Evolutionary conservation across 1,284 basidiomycete genomes (phyloP).

Genomic region (Cryptococcus sp.): DNA sequence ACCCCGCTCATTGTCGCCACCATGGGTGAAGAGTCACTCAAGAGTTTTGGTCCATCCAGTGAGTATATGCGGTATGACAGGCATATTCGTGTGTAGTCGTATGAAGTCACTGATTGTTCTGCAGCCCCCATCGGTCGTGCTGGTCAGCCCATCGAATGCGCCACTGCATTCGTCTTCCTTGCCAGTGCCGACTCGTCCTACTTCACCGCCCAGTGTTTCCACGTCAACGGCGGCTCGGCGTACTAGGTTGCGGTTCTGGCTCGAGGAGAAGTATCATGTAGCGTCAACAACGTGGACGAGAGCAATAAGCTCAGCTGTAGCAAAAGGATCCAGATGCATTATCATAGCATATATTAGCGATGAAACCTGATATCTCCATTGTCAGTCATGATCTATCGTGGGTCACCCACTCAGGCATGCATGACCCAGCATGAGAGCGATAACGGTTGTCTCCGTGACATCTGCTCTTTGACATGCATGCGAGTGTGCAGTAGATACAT

Average conservation of each 20-base stretch:
- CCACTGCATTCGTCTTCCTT: conserved; percentile 61
- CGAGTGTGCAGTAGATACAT: no score
- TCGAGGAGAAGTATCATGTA: no score
- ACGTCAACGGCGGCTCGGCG: conserved; percentile 36
- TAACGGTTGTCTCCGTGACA: no score
- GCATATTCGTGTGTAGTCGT: background rate
- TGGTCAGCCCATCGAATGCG: conserved; percentile 62
- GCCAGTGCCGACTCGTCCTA: conserved; percentile 60
- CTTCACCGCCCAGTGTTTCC: conserved; percentile 54
- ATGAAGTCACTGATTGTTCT: background rate
- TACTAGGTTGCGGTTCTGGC: conserved; percentile 16
- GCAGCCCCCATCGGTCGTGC: conserved; percentile 58
- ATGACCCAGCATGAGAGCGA: no score
- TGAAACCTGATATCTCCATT: no score
- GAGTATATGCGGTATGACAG: conserved; percentile 4
- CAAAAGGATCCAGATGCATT: no score
- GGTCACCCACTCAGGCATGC: no score
- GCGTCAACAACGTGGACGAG: no score
- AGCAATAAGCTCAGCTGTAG: no score
- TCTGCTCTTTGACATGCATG: no score
- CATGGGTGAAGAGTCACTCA: conserved; percentile 57
- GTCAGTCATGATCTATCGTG: no score
- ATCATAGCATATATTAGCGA: no score
- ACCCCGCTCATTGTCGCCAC: conserved; percentile 59
- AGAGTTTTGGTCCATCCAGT: conserved; percentile 55